Base-by-base conservation (phyloP, 352 stramenopile species). In the Pythium myriotylum region DNA sequence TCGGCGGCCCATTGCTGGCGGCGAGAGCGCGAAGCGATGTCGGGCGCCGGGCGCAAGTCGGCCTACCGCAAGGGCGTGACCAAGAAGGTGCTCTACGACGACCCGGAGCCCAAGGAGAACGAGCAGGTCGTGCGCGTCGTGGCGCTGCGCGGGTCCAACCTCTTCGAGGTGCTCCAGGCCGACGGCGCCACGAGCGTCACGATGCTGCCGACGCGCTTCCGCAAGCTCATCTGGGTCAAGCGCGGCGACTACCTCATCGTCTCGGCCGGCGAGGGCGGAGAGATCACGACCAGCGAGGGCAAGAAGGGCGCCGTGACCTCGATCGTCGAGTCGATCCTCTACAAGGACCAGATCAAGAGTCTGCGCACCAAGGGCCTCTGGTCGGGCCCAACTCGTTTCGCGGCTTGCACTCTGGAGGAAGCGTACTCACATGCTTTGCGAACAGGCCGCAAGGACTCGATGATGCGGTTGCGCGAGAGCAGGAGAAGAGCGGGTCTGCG, bases 191-290 rank as follows among this genome's bases (percentile, higher is more conserved):
- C 73, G 50, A 69, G 79, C 9, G 73, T 99, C 54, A 97, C 96
- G 24, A 97, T 99, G 73, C 80, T 99, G 61, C 96, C 96, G 17
- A 98, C 96, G 39, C 98, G 98, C 68, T 99, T 99, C 76, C 90
- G 94, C 61, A 99, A 99, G 79, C 84, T 99, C 26, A 98, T 99
- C 48, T 99, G 96, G 96, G 92, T 99, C 48, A 99, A 99, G 77
- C 84, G 96, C 50, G 95, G 96, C 47, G 96, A 99, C 76, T 99
- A 90, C 81, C 79, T 99, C 13, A 98, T 99, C 51, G 92, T 99
- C 6, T 79, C 84, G 1, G 79, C 79, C n/a, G 83, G 84, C 26
- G 78, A 88, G 12, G 53, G 53, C 19, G 81, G 65, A 27, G 73
- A 89, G n/a, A 62, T 78, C 22, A 91, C 85, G 52, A 95, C 81